A percentile compares a stretch with the other conserved stretches of the same genome.
Conservation (phyloP, 345 rosid species). For the Hevea brasiliensis region DNA sequence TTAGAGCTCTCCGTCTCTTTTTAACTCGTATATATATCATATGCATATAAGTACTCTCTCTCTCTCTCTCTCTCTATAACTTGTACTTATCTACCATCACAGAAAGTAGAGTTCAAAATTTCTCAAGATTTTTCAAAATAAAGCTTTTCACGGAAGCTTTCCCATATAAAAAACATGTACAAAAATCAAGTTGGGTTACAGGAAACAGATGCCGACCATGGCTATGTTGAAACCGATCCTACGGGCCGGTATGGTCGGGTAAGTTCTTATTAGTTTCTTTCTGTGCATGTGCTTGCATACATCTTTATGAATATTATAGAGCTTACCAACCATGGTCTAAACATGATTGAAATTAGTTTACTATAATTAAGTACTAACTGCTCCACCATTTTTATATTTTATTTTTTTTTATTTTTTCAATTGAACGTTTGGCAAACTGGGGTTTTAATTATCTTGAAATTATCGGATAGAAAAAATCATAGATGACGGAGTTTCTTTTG, state of each 20-base stretch:
- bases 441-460: neutral
- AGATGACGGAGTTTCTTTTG: neutral
- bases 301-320: neutral
- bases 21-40: neutral
- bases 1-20: neutral
- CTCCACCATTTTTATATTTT: neutral
- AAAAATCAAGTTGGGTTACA: slow-evolving; percentile 20
- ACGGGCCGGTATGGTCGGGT: slow-evolving; percentile 54
- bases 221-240: slow-evolving; percentile 44
- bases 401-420: neutral
- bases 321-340: neutral
- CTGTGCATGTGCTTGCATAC: neutral
- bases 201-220: slow-evolving; percentile 25
- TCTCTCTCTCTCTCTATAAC: too few relatives aligned
- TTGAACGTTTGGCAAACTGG: too few relatives aligned
- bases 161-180: slow-evolving; percentile 18
- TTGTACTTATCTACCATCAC: neutral
- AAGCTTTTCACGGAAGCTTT: neutral
- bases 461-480: neutral
- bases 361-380: neutral
- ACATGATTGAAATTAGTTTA: neutral
- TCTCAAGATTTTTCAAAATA: neutral
- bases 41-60: too few relatives aligned
- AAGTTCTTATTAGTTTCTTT: slow-evolving; percentile 17
- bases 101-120: neutral